These are phyloP conservation scores for Stellera chamaejasme DNA, from an alignment of 345 rosid species.

Conservation along the genomic window DNA sequence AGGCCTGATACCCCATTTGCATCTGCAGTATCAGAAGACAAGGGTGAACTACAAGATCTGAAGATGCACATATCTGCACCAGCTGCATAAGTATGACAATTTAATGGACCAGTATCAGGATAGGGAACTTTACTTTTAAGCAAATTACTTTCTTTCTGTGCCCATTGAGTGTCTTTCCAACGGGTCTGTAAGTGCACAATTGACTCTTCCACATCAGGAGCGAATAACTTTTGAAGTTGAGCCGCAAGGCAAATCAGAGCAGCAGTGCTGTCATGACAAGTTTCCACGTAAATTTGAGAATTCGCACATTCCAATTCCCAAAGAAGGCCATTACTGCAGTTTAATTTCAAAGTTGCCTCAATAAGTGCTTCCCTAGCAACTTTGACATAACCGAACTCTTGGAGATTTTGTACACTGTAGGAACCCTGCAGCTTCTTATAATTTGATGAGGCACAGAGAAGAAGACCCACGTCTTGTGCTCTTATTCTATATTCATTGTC, in stretches of 20 bases:
- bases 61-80: slow-evolving; percentile 22
- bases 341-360: slow-evolving; percentile 54
- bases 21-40: slow-evolving; percentile 52
- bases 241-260: slow-evolving; percentile 67
- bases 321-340: slow-evolving; percentile 41
- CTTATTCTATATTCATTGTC: slow-evolving; percentile 49
- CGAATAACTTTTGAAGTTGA: slow-evolving; percentile 78
- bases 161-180: slow-evolving; percentile 59
- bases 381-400: slow-evolving; percentile 61
- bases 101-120: slow-evolving; percentile 23
- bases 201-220: slow-evolving; percentile 90
- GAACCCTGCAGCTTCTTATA: slow-evolving; percentile 36
- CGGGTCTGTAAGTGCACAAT: slow-evolving; percentile 77
- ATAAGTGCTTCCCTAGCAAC: slow-evolving; percentile 67
- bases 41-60: slow-evolving; percentile 51
- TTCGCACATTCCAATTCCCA: slow-evolving; percentile 83
- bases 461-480: slow-evolving; percentile 84
- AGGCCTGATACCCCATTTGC: slow-evolving; percentile 27
- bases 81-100: slow-evolving; percentile 30
- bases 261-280: slow-evolving; percentile 81
- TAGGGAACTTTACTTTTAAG: slow-evolving; percentile 18
- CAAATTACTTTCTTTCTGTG: slow-evolving; percentile 33
- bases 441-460: slow-evolving; percentile 45
- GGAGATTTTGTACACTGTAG: slow-evolving; percentile 59
- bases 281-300: slow-evolving; percentile 54